Evolutionary conservation across 495 filamentous ascomycete genomes (phyloP).

Genomic region (Daldinia grandis): DNA sequence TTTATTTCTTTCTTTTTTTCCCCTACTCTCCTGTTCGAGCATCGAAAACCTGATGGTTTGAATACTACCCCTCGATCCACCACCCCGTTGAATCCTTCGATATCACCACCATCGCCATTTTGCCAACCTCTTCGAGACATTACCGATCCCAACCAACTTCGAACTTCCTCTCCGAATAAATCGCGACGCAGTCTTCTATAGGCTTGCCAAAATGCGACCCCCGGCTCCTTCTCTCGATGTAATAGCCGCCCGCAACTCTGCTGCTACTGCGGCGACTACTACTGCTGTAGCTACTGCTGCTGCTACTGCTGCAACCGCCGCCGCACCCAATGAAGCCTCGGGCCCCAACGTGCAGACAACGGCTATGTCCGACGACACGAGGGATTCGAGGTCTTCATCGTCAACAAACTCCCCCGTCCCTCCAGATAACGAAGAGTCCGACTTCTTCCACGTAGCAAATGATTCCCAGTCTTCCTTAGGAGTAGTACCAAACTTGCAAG

Average conservation of each 20-base stretch:
- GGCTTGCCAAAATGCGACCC: slow-evolving; percentile 37
- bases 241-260: slow-evolving; percentile 50
- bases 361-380: slow-evolving; percentile 27
- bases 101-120: neutral
- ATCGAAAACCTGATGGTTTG: slow-evolving; percentile 7
- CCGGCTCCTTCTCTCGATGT: slow-evolving; percentile 55
- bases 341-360: slow-evolving; percentile 10
- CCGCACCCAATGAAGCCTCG: slow-evolving; percentile 6
- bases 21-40: neutral
- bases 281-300: slow-evolving; percentile 1
- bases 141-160: neutral
- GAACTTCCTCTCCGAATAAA: neutral
- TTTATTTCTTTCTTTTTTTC: slow-evolving; percentile 3
- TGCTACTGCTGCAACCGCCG: neutral
- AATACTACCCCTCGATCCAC: slow-evolving; percentile 10
- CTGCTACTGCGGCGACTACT: slow-evolving; percentile 15
- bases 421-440: slow-evolving; percentile 82
- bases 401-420: slow-evolving; percentile 86
- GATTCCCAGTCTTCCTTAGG: slow-evolving; percentile 92
- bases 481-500: slow-evolving; percentile 72
- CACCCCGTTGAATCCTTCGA: neutral
- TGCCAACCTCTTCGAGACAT: neutral
- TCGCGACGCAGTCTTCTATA: neutral
- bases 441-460: slow-evolving; percentile 86
- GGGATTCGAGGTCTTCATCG: slow-evolving; percentile 65